Evolutionary conservation across 2,329 filamentous ascomycete species (phyloP), one percentile per base, ranked within the genome.

Genomic region (Anthostomella pinea): DNA sequence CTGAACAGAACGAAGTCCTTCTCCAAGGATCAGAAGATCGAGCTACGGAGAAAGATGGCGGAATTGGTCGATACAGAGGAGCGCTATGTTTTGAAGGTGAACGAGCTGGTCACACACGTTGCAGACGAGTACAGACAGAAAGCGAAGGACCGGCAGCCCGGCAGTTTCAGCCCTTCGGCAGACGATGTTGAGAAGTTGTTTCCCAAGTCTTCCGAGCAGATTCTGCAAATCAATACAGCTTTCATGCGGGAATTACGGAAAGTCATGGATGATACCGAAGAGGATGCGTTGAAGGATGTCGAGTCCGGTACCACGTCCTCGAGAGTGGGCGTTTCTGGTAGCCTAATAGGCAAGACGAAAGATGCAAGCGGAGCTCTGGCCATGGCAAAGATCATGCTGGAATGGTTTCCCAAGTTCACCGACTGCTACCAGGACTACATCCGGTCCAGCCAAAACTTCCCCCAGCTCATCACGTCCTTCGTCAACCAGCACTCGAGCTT

Each of bases 351-450:
- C 37, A 73, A 67, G 45, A 58, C 62, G 49, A 81, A 77, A 57
- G 88, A 95, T 58, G 79, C 85, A 13, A 88, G 84, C 49, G 91
- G 91, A 33, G 80, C 87, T 11, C 67, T 85, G 24, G 77, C 81
- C 25, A 83, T 96, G 59, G 87, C 88, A 26, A 87, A 83, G 52
- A 72, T 88, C 31, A 81, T 96, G 42, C 68, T 93, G 4, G 86
- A 94, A 49, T 95, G 89, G 87, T 93, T 98, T 49, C 93, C 93
- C 6, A 83, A 83, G 48, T 97, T 98, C 57, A 85, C 87, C 17
- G 81, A 89, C 40, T 89, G 87, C 55, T 98, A 98, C 60, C 83
- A 88, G 49, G 84, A 94, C 48, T 98, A 97, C 61, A 93, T 98
- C 62, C 83, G 83, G 51, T 84, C 88, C 8, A 95, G 95, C 60